These are phyloP conservation scores for Marasmius fiardii DNA, from an alignment of 1,284 basidiomycete genomes.

Conservation along the genomic window DNA sequence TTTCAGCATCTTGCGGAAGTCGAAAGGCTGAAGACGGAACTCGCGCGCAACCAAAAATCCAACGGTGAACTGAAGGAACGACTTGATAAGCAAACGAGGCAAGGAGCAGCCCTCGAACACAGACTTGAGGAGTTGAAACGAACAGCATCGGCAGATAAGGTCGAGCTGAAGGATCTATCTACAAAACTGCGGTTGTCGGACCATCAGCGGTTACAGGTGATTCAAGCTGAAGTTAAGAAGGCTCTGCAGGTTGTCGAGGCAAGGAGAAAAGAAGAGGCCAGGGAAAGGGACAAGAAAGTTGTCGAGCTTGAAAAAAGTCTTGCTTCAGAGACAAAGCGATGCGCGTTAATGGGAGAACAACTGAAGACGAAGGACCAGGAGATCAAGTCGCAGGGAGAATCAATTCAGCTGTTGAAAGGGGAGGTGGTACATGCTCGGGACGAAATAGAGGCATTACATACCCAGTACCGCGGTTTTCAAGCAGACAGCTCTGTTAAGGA, in stretches of 20 bases:
- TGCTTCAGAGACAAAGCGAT: constrained; percentile 45
- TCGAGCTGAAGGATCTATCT: constrained; percentile 60
- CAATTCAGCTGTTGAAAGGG: constrained; percentile 16
- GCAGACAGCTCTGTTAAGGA: constrained; percentile 31
- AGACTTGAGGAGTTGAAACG: constrained; percentile 60
- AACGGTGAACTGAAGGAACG: constrained; percentile 52
- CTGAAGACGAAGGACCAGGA: constrained; percentile 44
- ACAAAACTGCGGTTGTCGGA: constrained; percentile 58
- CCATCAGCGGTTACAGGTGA: constrained; percentile 50
- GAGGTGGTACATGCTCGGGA: constrained; percentile 34
- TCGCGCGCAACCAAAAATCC: constrained; percentile 44
- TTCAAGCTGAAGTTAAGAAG: constrained; percentile 55
- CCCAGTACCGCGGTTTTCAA: constrained; percentile 25
- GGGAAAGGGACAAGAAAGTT: constrained; percentile 51
- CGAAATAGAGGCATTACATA: constrained; percentile 20
- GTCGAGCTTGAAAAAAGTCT: constrained; percentile 54
- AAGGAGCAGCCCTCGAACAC: constrained; percentile 49
- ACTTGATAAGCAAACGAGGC: constrained; percentile 60
- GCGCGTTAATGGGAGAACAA: constrained; percentile 42
- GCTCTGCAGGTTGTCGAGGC: constrained; percentile 45
- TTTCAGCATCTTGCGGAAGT: constrained; percentile 55
- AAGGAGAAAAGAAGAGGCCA: constrained; percentile 48
- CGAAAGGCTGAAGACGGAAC: constrained; percentile 57
- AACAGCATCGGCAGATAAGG: constrained; percentile 42
- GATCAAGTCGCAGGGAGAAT: constrained; percentile 36